Conservation (phyloP, 306 rosid genomes). For the Medicago lupulina region DNA sequence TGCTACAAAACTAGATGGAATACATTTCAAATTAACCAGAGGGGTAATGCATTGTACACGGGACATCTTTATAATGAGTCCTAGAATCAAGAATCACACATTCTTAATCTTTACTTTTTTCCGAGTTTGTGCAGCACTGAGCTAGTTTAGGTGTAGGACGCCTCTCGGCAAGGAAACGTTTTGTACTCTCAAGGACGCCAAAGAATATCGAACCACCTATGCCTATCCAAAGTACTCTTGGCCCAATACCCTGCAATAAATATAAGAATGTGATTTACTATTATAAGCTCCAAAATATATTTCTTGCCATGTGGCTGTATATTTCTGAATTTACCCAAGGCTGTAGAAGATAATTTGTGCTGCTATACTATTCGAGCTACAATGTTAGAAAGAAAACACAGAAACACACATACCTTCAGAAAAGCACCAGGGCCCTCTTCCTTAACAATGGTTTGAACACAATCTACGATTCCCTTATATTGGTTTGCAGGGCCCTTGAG, state of each 20-base stretch:
- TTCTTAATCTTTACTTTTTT: constrained; percentile 17
- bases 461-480: constrained; percentile 81
- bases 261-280: constrained; percentile 1
- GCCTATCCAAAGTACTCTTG: constrained; percentile 88
- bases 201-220: constrained; percentile 86
- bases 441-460: constrained; percentile 87
- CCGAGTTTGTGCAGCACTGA: constrained; percentile 2
- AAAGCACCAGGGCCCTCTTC: constrained; percentile 92
- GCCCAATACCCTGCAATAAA: constrained; percentile 67
- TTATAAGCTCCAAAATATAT: constrained; percentile 5
- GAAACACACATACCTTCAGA: constrained; percentile 67
- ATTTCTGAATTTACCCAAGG: neutral
- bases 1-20: neutral
- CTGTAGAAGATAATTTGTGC: constrained; percentile 19
- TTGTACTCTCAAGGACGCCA: constrained; percentile 74
- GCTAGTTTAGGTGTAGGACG: constrained; percentile 41
- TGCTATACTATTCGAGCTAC: constrained; percentile 12
- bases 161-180: constrained; percentile 64
- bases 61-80: neutral
- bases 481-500: constrained; percentile 80
- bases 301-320: neutral
- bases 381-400: constrained; percentile 30
- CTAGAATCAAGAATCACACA: neutral
- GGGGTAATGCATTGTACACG: neutral
- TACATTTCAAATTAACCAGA: neutral